phyloP scores from a whole-genome alignment of 2,329 filamentous ascomycete genomes.

The Dendrostoma leiphaemia region DNA sequence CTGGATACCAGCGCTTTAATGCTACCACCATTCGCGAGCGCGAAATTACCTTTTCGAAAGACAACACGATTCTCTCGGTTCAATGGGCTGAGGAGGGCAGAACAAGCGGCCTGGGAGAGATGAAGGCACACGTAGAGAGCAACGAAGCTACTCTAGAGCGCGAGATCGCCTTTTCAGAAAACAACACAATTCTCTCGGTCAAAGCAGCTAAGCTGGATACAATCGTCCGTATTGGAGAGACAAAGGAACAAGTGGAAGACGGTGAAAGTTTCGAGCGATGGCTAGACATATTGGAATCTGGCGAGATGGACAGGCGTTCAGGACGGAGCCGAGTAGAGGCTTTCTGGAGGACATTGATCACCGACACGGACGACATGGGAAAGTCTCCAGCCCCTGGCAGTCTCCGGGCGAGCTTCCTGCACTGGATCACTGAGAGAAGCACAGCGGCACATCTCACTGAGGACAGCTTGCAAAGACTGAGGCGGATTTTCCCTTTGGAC shows the following conservation, averaged over 20 bases:
- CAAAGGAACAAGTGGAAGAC: background rate
- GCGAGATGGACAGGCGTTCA: background rate
- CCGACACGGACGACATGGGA: background rate
- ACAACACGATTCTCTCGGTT: too few species aligned
- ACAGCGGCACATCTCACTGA: background rate
- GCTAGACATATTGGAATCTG: background rate
- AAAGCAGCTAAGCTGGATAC: background rate
- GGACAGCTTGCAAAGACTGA: background rate
- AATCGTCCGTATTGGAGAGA: background rate
- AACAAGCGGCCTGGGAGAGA: too few species aligned
- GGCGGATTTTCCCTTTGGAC: too few species aligned
- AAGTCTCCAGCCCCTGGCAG: background rate
- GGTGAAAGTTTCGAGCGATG: background rate
- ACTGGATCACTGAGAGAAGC: background rate
- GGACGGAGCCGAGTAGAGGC: background rate
- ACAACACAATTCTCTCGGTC: background rate
- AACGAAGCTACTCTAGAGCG: too few species aligned
- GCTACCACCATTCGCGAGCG: background rate
- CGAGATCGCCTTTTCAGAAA: too few species aligned
- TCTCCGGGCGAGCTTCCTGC: background rate
- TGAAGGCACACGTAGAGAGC: too few species aligned
- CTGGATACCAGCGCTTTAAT: background rate
- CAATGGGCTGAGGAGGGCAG: too few species aligned
- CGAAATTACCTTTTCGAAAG: background rate
- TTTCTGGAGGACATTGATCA: constrained; percentile 1